Evolutionary conservation across 2,329 filamentous ascomycete genomes (phyloP).

Genomic region (Aspergillus floridensis): DNA sequence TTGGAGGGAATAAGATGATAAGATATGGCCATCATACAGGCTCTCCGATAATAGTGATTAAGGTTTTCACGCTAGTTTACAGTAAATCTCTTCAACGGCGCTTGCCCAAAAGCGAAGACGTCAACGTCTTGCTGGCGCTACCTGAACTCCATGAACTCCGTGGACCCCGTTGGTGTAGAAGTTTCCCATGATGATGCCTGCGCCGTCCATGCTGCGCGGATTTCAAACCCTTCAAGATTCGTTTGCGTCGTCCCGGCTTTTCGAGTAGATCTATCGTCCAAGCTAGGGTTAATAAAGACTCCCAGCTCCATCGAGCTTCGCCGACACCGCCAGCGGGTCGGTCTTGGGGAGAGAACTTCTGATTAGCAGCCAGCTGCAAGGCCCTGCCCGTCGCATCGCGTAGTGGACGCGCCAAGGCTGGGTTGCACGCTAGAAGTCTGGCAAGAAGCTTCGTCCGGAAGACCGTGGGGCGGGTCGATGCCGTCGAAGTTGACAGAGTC

Average conservation of each 20-base stretch:
- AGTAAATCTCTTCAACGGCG: slow-evolving; percentile 20
- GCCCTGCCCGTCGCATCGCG: slow-evolving; percentile 54
- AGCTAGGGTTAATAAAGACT: slow-evolving; percentile 47
- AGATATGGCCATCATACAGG: neutral
- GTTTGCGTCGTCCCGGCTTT: slow-evolving; percentile 34
- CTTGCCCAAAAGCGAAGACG: slow-evolving; percentile 34
- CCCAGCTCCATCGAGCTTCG: slow-evolving; percentile 39
- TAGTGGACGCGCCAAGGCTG: slow-evolving; percentile 54
- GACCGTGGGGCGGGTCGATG: slow-evolving; percentile 46
- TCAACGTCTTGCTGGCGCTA: slow-evolving; percentile 25
- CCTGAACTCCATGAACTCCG: slow-evolving; percentile 44
- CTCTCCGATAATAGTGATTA: neutral
- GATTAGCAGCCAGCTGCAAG: slow-evolving; percentile 52
- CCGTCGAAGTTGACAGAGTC: slow-evolving; percentile 46
- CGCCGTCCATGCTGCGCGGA: slow-evolving; percentile 34
- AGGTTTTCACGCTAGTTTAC: slow-evolving; percentile 20
- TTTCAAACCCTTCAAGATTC: slow-evolving; percentile 26
- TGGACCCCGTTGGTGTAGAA: slow-evolving; percentile 27
- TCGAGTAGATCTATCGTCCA: slow-evolving; percentile 47
- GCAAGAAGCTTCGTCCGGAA: slow-evolving; percentile 51
- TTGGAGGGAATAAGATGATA: neutral
- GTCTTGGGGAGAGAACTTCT: slow-evolving; percentile 37
- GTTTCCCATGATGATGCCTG: slow-evolving; percentile 31
- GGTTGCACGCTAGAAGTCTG: slow-evolving; percentile 52
- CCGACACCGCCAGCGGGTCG: slow-evolving; percentile 33